Evolutionary conservation across 371 early-diverging fungal genomes (phyloP).

Genomic region (Coemansia linderi): DNA sequence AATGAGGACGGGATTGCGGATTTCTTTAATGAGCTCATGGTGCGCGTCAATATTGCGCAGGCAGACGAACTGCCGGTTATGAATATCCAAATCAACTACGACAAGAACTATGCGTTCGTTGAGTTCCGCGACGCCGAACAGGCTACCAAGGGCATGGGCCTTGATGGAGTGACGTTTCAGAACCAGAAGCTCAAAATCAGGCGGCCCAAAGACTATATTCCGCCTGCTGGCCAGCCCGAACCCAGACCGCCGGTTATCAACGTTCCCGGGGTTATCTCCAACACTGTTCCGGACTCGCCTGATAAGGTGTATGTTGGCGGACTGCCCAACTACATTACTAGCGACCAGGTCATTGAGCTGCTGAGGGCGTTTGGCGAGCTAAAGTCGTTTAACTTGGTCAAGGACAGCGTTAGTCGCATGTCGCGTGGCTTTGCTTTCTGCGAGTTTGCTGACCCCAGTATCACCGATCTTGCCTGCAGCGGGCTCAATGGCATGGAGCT

Average conservation of each 20-base stretch:
- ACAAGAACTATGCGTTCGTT: constrained; percentile 92
- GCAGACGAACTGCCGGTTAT: constrained; percentile 68
- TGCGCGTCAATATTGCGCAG: constrained; percentile 65
- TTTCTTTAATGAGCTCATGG: constrained; percentile 88
- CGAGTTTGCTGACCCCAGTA: constrained; percentile 85
- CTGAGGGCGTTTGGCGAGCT: constrained; percentile 92
- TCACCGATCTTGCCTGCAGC: constrained; percentile 92
- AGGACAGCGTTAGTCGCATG: constrained; percentile 74
- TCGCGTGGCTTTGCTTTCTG: constrained; percentile 97
- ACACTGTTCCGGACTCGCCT: constrained; percentile 85
- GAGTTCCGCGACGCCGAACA: constrained; percentile 91
- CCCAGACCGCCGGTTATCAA: constrained; percentile 56
- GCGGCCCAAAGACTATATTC: constrained; percentile 90
- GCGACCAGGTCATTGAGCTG: constrained; percentile 92
- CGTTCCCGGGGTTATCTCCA: constrained; percentile 70
- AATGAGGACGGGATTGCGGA: constrained; percentile 74
- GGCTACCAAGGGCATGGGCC: constrained; percentile 86
- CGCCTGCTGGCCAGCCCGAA: constrained; percentile 63
- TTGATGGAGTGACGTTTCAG: constrained; percentile 88
- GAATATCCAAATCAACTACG: constrained; percentile 84
- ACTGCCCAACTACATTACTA: constrained; percentile 83
- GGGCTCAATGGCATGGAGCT: constrained; percentile 95
- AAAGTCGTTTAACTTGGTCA: constrained; percentile 88
- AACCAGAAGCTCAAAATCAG: constrained; percentile 87
- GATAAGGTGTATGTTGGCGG: constrained; percentile 95